Evolutionary conservation across 495 filamentous ascomycete species (phyloP).

Genomic region (Daldinia vernicosa): DNA sequence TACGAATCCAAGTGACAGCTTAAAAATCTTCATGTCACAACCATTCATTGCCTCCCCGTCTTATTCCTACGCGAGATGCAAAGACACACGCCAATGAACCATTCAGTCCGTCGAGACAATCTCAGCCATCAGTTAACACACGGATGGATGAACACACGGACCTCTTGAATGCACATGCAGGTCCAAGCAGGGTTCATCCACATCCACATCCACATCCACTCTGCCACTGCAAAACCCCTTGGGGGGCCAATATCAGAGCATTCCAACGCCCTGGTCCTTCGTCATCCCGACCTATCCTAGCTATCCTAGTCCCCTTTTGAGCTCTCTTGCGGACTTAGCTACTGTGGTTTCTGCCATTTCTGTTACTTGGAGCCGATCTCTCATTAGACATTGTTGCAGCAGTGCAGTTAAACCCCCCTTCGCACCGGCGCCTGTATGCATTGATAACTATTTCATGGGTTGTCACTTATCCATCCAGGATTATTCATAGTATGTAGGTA

Average conservation of each 20-base stretch:
- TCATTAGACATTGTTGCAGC: conserved; percentile 42
- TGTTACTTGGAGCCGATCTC: conserved; percentile 32
- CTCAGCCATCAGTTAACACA: conserved; percentile 40
- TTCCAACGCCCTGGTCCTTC: conserved; percentile 42
- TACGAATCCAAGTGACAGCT: conserved; percentile 17
- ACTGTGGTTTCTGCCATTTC: conserved; percentile 26
- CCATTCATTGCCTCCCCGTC: conserved; percentile 7
- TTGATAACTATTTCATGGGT: conserved; percentile 37
- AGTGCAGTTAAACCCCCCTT: conserved; percentile 16
- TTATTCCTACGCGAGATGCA: conserved; percentile 17
- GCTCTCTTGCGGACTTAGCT: conserved; percentile 36
- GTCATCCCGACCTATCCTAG: conserved; percentile 32
- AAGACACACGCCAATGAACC: conserved; percentile 11
- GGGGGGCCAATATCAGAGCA: conserved; percentile 30
- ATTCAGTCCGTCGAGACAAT: conserved; percentile 32
- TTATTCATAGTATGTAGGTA: too few relatives aligned
- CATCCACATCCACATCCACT: not conserved
- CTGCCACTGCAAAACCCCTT: conserved; percentile 26
- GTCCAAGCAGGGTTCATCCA: conserved; percentile 31
- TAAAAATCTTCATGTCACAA: conserved; percentile 29
- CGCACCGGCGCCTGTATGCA: conserved; percentile 34
- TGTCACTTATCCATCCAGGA: conserved; percentile 14
- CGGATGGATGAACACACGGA: conserved; percentile 34
- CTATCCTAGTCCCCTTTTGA: conserved; percentile 27
- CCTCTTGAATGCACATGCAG: conserved; percentile 39